phyloP scores from a whole-genome alignment of 2,329 filamentous ascomycete species.

The Geoglossum cookeanum region DNA sequence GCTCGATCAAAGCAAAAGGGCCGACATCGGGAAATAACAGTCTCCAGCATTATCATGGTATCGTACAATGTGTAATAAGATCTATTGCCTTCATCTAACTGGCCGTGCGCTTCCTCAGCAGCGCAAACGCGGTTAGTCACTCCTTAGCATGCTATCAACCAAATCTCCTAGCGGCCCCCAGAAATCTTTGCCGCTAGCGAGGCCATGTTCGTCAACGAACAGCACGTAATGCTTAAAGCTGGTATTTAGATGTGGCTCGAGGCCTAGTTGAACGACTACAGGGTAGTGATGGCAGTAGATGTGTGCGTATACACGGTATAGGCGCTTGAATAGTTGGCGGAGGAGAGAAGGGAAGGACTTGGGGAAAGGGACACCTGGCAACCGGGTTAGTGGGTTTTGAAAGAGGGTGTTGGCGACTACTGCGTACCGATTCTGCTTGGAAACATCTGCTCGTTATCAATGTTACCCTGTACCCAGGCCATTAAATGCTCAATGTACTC shows the following conservation, averaged over 20 bases:
- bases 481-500: conserved; percentile 97
- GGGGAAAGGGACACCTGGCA: conserved; percentile 74
- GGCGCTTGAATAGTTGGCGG: conserved; percentile 93
- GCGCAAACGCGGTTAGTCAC: conserved; percentile 38
- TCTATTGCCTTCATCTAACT: not conserved
- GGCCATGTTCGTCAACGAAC: conserved; percentile 88
- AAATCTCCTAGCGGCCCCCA: conserved; percentile 91
- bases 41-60: not conserved
- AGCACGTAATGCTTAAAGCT: conserved; percentile 99
- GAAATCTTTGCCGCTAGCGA: conserved; percentile 89
- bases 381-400: not conserved
- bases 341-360: conserved; percentile 78
- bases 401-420: not conserved
- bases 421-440: conserved; percentile 69
- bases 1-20: too few species aligned
- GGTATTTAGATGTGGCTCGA: conserved; percentile 95
- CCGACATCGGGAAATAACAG: not conserved
- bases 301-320: conserved; percentile 96
- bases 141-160: conserved; percentile 93
- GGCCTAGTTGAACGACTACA: conserved; percentile 79
- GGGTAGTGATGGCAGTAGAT: conserved; percentile 99
- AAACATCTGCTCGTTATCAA: conserved; percentile 89
- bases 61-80: conserved; percentile 1
- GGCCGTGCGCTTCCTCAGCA: not conserved
- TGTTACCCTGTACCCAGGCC: conserved; percentile 86